Evolutionary conservation across 2,329 filamentous ascomycete species (phyloP), one percentile per base, ranked within the genome.

Genomic region (Fusarium citri): DNA sequence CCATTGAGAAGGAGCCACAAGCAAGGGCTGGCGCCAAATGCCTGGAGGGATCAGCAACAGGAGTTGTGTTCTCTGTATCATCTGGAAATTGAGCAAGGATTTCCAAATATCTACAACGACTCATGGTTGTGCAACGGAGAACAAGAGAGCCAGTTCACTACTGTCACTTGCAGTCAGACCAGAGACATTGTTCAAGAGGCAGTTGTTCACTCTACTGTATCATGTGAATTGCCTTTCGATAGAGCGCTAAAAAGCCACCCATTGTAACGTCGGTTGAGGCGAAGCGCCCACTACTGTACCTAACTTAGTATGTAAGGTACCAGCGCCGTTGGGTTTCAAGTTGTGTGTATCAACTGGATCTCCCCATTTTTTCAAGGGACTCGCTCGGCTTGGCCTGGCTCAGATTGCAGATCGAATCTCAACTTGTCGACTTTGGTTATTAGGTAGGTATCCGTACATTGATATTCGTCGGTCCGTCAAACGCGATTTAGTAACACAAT

Each of bases 241-340:
- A 18, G 42, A 40, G 49, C 34, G 41, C 37, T 37, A 58, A 48
- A 48, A 43, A 58, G 45, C 41, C 56, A 53, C 49, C 37, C 49
- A 55, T 66, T 41, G 37, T n/a, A 47, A 47, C 30, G 40, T 59
- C 41, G 49, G 22, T 61, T 59, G 56, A 59, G 65, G 54, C 51
- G 28, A 71, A 48, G 59, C 64, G 63, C 57, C 67, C 50, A 67
- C 55, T 42, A 41, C 34, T 37, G 34, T 37, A n/a, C 34, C 34
- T 18, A 37, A 37, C 34, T 37, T 30, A 37, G 34, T 37, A 37
- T 18, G 9, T 37, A 37, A 18, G n/a, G 34, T n/a, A 37, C 30
- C 55, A 55, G 43, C 57, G 23, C 68, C 68, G 55, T 62, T 62
- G 55, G 46, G 68, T 71, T 71, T 71, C 68, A 71, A 55, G 55